Conservation (phyloP, 257 asterid genomes). For the Thymus mandschuricus region DNA sequence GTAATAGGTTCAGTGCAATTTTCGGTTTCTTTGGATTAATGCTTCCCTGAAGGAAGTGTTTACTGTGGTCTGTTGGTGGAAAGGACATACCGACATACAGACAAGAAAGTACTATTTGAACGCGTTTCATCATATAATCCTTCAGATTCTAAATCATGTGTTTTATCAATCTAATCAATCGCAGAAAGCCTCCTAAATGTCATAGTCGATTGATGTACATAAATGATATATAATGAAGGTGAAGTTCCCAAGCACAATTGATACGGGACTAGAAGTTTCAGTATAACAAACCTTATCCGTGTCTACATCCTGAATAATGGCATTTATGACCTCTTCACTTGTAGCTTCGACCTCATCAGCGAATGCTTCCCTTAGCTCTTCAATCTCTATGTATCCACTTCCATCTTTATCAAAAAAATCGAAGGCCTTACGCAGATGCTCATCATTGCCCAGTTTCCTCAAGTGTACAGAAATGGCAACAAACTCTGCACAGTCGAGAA, state of each 20-base stretch:
- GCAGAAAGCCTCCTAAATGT: neutral
- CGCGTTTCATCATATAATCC: no score
- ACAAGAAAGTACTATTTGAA: no score
- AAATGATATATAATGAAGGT: no score
- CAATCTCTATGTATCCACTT: constrained; percentile 67
- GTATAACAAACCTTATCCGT: constrained; percentile 60
- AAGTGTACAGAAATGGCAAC: constrained; percentile 70
- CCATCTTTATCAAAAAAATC: constrained; percentile 60
- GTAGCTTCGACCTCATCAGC: constrained; percentile 58
- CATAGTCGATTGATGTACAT: neutral
- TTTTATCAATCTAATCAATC: no score
- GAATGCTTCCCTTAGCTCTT: constrained; percentile 59
- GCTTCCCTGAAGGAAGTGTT: no score
- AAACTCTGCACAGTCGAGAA: constrained; percentile 59
- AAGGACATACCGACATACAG: no score
- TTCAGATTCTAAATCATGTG: no score
- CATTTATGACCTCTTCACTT: constrained; percentile 61
- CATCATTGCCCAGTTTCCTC: constrained; percentile 66
- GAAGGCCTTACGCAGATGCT: constrained; percentile 63
- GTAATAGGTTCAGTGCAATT: no score
- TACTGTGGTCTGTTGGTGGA: no score
- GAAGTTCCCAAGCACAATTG: neutral
- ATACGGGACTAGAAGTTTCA: neutral
- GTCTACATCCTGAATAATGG: constrained; percentile 75
- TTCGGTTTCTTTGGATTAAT: no score